phyloP scores from a whole-genome alignment of 2,329 filamentous ascomycete genomes.

The Fusarium nisikadoi region DNA sequence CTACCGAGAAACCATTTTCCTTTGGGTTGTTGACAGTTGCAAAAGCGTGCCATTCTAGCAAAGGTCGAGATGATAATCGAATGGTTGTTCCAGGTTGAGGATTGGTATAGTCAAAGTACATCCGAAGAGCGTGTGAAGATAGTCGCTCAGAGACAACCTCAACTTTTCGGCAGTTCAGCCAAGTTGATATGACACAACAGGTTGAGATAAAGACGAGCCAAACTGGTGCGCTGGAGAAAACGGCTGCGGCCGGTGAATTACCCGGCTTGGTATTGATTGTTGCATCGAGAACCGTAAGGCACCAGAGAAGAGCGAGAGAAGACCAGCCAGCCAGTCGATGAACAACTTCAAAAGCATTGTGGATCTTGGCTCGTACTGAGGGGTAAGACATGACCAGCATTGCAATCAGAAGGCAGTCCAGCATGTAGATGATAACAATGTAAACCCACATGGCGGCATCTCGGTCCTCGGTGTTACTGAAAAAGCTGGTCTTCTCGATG shows the following conservation, averaged over 20 bases:
- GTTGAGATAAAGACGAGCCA: slow-evolving; percentile 74
- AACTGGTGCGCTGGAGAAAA: slow-evolving; percentile 56
- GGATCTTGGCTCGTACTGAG: slow-evolving; percentile 17
- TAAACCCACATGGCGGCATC: slow-evolving; percentile 10
- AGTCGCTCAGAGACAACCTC: slow-evolving; percentile 70
- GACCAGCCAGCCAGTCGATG: slow-evolving; percentile 35
- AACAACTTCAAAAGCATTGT: slow-evolving; percentile 29
- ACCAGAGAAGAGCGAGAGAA: slow-evolving; percentile 26
- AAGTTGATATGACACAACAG: slow-evolving; percentile 71
- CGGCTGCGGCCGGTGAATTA: slow-evolving; percentile 13
- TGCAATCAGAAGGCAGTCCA: slow-evolving; percentile 18
- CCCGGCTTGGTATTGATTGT: slow-evolving; percentile 64
- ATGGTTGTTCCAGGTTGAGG: slow-evolving; percentile 56
- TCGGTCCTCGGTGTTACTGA: background rate
- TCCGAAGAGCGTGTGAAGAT: slow-evolving; percentile 73
- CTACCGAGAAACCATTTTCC: slow-evolving; percentile 65
- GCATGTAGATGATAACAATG: slow-evolving; percentile 23
- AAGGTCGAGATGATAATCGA: slow-evolving; percentile 68
- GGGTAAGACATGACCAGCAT: slow-evolving; percentile 34
- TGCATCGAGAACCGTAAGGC: slow-evolving; percentile 60
- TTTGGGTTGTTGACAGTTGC: slow-evolving; percentile 71
- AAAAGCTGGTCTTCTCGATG: slow-evolving; percentile 23
- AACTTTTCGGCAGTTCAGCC: slow-evolving; percentile 73
- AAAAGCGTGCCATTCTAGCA: slow-evolving; percentile 77
- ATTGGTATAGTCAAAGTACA: slow-evolving; percentile 71